Base-by-base conservation (phyloP, 129 eudicot species). In the Tagetes erecta region DNA sequence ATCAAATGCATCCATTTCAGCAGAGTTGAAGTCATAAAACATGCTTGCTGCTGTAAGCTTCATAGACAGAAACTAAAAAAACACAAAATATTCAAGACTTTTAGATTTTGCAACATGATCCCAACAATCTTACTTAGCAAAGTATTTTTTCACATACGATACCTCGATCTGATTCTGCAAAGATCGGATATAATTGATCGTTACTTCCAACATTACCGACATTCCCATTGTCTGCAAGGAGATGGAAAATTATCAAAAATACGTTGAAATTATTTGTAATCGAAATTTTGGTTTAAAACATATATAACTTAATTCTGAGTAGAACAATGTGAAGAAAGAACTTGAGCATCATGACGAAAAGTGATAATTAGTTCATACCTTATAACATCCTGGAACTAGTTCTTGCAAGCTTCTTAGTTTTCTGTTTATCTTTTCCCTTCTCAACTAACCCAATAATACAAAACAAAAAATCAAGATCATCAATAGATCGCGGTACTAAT, bases 21-120 rank as follows among this genome's bases (percentile, higher is more conserved):
- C 76, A 6, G 98, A 90, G 80, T 93, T 93, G 88, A 93, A 93
- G 80, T 93, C 97, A 64, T 87, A 90, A 77, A 76, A 90, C 85
- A 90, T 73, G 86, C 98, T 93, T 60, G 98, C 98, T 40, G 98
- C 97, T 72, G 98, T 90, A 66, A 93, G 94, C 84, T 93, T 93
- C 97, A 93, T 90, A 0, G 98, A 93, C 10, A 93, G 91, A 83
- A 93, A 93, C 98, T 93, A 72, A 34, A 49, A 49, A 64, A 57
- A 46, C 47, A 67, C 12, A 51, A 71, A 40, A 74, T 39, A 33
- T 11, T 62, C 3, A 11, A 80, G 37, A 49, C 57, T 2, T 53
- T 47, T 41, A 49, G 4, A 3, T 2, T 30, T 60, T 68, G 30
- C 39, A 36, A 52, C 12, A 31, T 64, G 42, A 45, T 30, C 72